phyloP scores from a whole-genome alignment of 129 eudicot species.

The Artemisia annua region DNA sequence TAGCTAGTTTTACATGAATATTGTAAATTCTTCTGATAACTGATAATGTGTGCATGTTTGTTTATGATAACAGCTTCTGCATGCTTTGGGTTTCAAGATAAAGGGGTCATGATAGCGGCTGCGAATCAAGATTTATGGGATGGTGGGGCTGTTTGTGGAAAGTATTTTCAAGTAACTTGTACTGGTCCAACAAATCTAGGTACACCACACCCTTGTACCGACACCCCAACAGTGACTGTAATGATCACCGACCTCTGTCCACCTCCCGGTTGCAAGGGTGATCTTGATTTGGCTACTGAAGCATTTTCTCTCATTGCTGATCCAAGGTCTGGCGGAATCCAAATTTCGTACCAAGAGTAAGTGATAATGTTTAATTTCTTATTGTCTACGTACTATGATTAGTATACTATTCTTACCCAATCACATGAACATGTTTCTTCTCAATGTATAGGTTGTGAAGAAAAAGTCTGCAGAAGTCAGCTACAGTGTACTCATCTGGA shows the following conservation, averaged over 20 bases:
- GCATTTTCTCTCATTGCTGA: constrained; percentile 12
- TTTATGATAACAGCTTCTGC: neutral
- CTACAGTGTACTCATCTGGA: neutral
- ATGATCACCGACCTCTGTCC: constrained; percentile 16
- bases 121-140: constrained; percentile 7
- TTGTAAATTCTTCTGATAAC: no score
- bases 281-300: constrained; percentile 14
- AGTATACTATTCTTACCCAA: neutral
- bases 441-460: constrained; percentile 5
- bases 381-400: neutral
- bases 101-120: constrained; percentile 4
- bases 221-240: constrained; percentile 15
- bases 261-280: constrained; percentile 14
- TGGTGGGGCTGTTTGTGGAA: constrained; percentile 6
- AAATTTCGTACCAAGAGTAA: constrained; percentile 11
- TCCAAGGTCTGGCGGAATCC: constrained; percentile 1
- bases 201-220: constrained; percentile 13
- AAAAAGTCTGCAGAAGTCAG: neutral
- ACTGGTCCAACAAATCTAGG: constrained; percentile 8
- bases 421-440: neutral
- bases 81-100: constrained; percentile 10
- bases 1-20: no score
- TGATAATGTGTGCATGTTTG: neutral
- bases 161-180: constrained; percentile 15
- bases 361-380: neutral